phyloP scores from a whole-genome alignment of 371 early-diverging fungal species.

The Mortierella sp. region DNA sequence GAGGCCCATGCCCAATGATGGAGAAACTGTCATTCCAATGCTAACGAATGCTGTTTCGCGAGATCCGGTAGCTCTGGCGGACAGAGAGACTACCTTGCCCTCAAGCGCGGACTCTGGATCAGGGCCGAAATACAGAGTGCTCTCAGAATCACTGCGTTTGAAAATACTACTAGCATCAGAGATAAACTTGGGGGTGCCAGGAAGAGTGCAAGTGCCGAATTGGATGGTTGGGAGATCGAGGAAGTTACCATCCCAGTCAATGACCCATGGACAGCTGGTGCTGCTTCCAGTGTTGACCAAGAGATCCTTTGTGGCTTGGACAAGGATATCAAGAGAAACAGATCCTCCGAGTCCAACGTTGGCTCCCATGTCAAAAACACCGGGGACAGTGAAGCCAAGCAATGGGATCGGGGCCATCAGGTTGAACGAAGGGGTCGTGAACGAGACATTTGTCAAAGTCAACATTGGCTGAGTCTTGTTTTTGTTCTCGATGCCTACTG shows the following conservation, averaged over 20 bases:
- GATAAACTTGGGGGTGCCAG: conserved; percentile 20
- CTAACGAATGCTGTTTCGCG: conserved; percentile 27
- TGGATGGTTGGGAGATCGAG: conserved; percentile 24
- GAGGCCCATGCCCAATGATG: conserved; percentile 21
- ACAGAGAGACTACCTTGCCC: not conserved
- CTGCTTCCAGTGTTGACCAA: conserved; percentile 38
- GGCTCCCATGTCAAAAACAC: conserved; percentile 39
- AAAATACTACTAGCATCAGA: not conserved
- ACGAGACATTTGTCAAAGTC: conserved; percentile 27
- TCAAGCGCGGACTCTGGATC: conserved; percentile 11
- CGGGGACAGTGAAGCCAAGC: conserved; percentile 41
- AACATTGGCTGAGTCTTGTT: conserved; percentile 10
- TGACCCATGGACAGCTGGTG: conserved; percentile 33
- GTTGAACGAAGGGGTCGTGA: conserved; percentile 21
- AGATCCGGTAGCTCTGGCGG: conserved; percentile 8
- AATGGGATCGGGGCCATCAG: conserved; percentile 24
- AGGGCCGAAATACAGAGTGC: conserved; percentile 11
- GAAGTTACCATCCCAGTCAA: conserved; percentile 36
- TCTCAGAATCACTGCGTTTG: conserved; percentile 1
- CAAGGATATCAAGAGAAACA: conserved; percentile 23
- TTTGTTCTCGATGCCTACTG: not conserved
- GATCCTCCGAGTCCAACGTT: conserved; percentile 16
- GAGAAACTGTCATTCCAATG: conserved; percentile 25
- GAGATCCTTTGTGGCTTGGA: conserved; percentile 38
- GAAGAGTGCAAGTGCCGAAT: conserved; percentile 37